Conservation (phyloP, 306 rosid genomes). For the barrel medic (Medicago truncatula) region MtrunA17r5.0-ANR NC_053046.1:617501-618000, state of each 20-base stretch:
- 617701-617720: slow-evolving; percentile 41
- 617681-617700: slow-evolving; percentile 45
- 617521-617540: slow-evolving; percentile 38
- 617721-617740: slow-evolving; percentile 4
- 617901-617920: slow-evolving; percentile 71
- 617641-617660: slow-evolving; percentile 35
- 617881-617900: slow-evolving; percentile 51
- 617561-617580: slow-evolving; percentile 1
- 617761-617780: slow-evolving; percentile 29
- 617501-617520: slow-evolving; percentile 40
- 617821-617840: slow-evolving; percentile 42
- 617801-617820: slow-evolving; percentile 46
- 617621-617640: background rate
- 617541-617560: slow-evolving; percentile 41
- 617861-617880: slow-evolving; percentile 40
- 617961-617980: background rate
- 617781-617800: slow-evolving; percentile 28
- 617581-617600: background rate
- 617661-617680: slow-evolving; percentile 40
- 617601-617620: background rate
- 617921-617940: slow-evolving; percentile 4
- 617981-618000: background rate
- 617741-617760: slow-evolving; percentile 36
- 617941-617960: background rate
- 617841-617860: slow-evolving; percentile 48